These are phyloP conservation scores for Melampsora occidentalis DNA, from an alignment of 1,284 basidiomycete genomes.

Conservation along the genomic window DNA sequence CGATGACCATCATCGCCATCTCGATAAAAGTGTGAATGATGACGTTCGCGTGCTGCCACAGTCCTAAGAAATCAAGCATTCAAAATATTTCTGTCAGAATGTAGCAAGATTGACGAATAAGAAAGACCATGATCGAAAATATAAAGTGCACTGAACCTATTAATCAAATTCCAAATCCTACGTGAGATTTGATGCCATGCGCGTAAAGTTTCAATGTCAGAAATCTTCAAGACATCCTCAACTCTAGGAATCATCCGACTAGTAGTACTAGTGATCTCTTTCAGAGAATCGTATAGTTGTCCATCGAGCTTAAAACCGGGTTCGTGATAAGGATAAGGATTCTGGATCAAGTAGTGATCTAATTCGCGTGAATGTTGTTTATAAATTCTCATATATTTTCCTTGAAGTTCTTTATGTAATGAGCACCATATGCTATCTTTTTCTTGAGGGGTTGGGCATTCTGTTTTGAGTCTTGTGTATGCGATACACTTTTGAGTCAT, in stretches of 20 bases:
- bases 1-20: constrained; percentile 27
- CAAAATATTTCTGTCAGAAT: background rate
- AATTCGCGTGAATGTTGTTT: constrained; percentile 32
- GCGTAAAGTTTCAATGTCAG: constrained; percentile 22
- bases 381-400: constrained; percentile 36
- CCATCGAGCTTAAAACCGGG: background rate
- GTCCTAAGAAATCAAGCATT: constrained; percentile 5
- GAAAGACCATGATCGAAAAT: background rate
- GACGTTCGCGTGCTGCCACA: constrained; percentile 37
- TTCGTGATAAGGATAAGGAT: constrained; percentile 21
- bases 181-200: constrained; percentile 27
- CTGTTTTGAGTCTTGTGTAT: constrained; percentile 20
- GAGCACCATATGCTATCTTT: constrained; percentile 37
- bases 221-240: constrained; percentile 17
- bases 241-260: constrained; percentile 29
- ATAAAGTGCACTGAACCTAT: constrained; percentile 7
- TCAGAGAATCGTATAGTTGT: background rate
- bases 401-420: constrained; percentile 36
- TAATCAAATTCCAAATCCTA: constrained; percentile 33
- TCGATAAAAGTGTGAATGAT: constrained; percentile 38
- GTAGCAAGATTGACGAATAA: background rate
- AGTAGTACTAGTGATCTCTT: background rate
- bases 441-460: constrained; percentile 25
- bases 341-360: constrained; percentile 17
- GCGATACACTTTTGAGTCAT: constrained; percentile 28